A percentile compares a stretch with the other conserved stretches of the same genome.
phyloP scores from a whole-genome alignment of 352 stramenopile species.

The Phytophthora pluvialis region DNA sequence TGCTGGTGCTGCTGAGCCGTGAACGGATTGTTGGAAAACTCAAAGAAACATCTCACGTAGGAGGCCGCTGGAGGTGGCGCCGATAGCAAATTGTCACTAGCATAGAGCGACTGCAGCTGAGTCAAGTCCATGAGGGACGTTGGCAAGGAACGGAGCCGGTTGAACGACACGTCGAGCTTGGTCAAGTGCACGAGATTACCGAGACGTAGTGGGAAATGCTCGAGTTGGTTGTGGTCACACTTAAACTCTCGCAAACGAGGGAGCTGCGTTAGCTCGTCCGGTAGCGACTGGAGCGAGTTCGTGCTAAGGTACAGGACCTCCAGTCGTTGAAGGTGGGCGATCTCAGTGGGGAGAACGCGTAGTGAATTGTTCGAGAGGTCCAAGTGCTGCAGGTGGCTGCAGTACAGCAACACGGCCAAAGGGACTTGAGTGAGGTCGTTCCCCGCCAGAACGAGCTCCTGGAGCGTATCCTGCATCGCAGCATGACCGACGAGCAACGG shows the following conservation, averaged over 20 bases:
- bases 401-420: conserved; percentile 48
- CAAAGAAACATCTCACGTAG: conserved; percentile 44
- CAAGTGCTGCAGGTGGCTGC: conserved; percentile 41
- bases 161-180: conserved; percentile 56
- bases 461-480: conserved; percentile 56
- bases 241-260: conserved; percentile 40
- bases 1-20: conserved; percentile 23
- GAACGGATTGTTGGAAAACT: conserved; percentile 78
- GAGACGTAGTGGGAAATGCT: conserved; percentile 42
- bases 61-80: conserved; percentile 35
- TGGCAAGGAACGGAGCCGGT: conserved; percentile 50
- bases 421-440: conserved; percentile 53
- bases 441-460: conserved; percentile 40
- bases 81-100: conserved; percentile 55
- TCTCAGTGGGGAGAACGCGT: conserved; percentile 41
- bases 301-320: conserved; percentile 46
- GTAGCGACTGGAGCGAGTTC: conserved; percentile 52
- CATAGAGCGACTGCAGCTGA: conserved; percentile 47
- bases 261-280: conserved; percentile 47
- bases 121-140: conserved; percentile 53
- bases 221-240: conserved; percentile 49
- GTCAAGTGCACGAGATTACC: conserved; percentile 42
- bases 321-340: conserved; percentile 44
- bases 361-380: conserved; percentile 63
- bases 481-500: conserved; percentile 41